Base-by-base conservation (phyloP, 1,284 basidiomycete species). In the Sanghuangporus baumii region DNA sequence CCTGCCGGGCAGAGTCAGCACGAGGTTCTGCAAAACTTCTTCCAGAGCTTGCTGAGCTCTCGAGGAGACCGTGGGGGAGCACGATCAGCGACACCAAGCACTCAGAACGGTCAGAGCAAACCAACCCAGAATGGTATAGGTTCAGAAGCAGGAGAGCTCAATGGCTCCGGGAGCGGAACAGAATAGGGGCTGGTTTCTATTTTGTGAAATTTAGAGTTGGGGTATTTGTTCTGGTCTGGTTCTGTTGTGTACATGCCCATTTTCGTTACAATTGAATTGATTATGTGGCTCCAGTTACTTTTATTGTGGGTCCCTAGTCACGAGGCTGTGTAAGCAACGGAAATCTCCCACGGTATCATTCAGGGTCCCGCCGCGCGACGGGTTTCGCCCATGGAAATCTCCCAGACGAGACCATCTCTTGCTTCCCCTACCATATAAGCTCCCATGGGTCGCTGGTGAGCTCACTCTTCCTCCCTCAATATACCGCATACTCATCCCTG, bases 11-110 rank as follows among this genome's bases (percentile, higher is more conserved):
- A 84, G 72, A 82, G 83, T 51, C 88, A 91, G 66, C 89, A 93
- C 69, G 89, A 93, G 71, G 89, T 93, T 6, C 71, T 94, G 65
- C 89, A 92, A 68, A 89, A 90, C 72, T 94, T 94, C 78, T 94
- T 94, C 84, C 84, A 91, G 75, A 89, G 86, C 65, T 72, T 94
- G 68, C 74, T 94, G 66, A 87, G 80, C 67, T 83, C 83, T 57
- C 87, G 86, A 71, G 87, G 87, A 66, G 78, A 85, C n/a, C 71
- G 70, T 36, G 69, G 69, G 37, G 67, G 66, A 11, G 62, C 57
- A 12, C 31, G 57, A 16, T 48, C 63, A 3, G 20, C 59, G 6
- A 37, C 43, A n/a, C 34, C 61, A 34, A 57, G 47, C 12, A 55
- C 55, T 3, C 57, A 60, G 43, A 61, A 61, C 41, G 55, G 51